Percentiles rank a stretch among this genome's conserved stretches.
These are phyloP conservation scores for Ophiostoma quercus DNA, from an alignment of 2,329 filamentous ascomycete species.

Conservation along the genomic window DNA sequence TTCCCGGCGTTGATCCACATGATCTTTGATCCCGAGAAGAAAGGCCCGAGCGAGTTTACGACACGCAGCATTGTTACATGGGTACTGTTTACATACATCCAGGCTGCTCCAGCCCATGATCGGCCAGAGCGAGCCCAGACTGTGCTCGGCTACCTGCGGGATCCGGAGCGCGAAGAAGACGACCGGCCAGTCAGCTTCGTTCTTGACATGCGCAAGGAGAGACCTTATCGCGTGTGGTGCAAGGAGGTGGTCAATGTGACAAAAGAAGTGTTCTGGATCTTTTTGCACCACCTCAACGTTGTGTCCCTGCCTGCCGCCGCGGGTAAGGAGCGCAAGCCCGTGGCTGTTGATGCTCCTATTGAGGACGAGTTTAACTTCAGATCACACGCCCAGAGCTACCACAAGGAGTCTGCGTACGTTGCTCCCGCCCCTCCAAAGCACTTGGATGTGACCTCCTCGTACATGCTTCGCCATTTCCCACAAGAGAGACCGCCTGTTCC, in stretches of 20 bases:
- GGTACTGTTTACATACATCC: constrained; percentile 81
- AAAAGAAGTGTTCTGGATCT: constrained; percentile 99
- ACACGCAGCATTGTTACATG: constrained; percentile 87
- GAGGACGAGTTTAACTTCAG: constrained; percentile 12
- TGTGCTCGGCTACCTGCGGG: constrained; percentile 74
- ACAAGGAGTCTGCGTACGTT: constrained; percentile 19
- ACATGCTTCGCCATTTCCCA: constrained; percentile 71
- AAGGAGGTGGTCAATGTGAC: constrained; percentile 89
- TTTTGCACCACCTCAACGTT: constrained; percentile 88
- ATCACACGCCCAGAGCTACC: not conserved
- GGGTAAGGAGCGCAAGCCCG: constrained; percentile 9
- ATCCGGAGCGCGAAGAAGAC: constrained; percentile 70
- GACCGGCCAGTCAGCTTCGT: constrained; percentile 79
- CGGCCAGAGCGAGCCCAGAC: constrained; percentile 63
- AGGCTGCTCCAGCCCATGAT: constrained; percentile 57
- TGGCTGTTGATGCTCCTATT: not conserved
- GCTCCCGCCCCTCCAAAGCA: constrained; percentile 37
- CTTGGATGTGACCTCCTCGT: constrained; percentile 44
- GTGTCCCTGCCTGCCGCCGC: constrained; percentile 54
- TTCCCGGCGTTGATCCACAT: constrained; percentile 83
- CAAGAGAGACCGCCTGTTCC: constrained; percentile 82
- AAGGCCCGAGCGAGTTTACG: constrained; percentile 93
- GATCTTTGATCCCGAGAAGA: constrained; percentile 97
- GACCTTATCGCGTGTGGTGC: constrained; percentile 90
- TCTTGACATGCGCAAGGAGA: constrained; percentile 76